Evolutionary conservation across 805 yeast species (phyloP), one percentile per base, ranked within the genome.

Genomic region (Starmera dryadoides): DNA sequence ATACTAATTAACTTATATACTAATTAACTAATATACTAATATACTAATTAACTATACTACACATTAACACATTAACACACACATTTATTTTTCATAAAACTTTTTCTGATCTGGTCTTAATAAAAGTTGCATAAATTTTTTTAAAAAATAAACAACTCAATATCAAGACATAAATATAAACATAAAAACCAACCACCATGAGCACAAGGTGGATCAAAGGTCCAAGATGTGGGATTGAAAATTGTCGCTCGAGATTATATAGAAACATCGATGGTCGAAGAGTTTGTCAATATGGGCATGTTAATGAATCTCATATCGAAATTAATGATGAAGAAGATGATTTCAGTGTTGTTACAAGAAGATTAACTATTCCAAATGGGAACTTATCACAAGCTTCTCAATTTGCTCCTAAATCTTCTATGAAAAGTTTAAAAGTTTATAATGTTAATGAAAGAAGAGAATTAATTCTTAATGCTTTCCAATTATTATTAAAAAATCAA

Each of bases 271-370:
- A 84, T 51, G 98, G 98, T 20, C 76, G 76, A 37, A 72, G 79
- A 41, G 81, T 89, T 10, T 91, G 98, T 57, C 91, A 85, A 51
- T 82, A 75, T 53, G 98, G 98, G 5, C 98, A 91, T 61, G 88
- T 89, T 17, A 75, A 77, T 59, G 91, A 81, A 46, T 88, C 89
- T 28, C 83, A 80, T 45, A 55, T 83, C 21, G 95, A 86, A 56
- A 69, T 78, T 45, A 85, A 84, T 45, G 91, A 86, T 51, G 95
- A 86, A 35, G 88, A 81, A n/a, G 91, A 80, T 43, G 82, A 74
- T 28, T 58, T 59, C 23, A 63, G 56, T 34, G 69, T 69, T 11
- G 63, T 66, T 11, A 77, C 86, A 5, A 68, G 75, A 50, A 64
- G 86, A 41, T 53, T 82, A 21, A 75, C 73, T 37, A 61, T 77